Conservation (phyloP, 2,329 filamentous ascomycete genomes). For the Coniella lustricola region DNA sequence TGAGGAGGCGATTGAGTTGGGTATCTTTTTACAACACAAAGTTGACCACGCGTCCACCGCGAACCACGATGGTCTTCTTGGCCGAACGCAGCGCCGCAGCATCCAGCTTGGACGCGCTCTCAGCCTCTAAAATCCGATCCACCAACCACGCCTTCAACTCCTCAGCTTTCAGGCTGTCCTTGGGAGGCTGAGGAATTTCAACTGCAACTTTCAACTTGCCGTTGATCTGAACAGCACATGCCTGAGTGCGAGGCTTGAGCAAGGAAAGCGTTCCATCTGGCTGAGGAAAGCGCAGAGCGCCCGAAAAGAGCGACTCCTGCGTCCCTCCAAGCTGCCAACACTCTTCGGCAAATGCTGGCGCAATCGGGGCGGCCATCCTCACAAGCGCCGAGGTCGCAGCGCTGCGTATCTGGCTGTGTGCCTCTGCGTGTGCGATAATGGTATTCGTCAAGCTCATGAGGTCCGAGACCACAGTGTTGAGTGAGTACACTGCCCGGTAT, state of each 20-base stretch:
- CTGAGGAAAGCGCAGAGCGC: slow-evolving; percentile 49
- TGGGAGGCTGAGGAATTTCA: slow-evolving; percentile 49
- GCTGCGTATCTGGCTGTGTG: slow-evolving; percentile 37
- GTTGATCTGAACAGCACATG: slow-evolving; percentile 69
- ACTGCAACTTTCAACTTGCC: slow-evolving; percentile 67
- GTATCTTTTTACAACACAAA: slow-evolving; percentile 49
- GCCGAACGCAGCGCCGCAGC: slow-evolving; percentile 43
- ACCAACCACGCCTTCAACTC: slow-evolving; percentile 55
- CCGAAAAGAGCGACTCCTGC: slow-evolving; percentile 32
- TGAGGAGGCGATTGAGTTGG: slow-evolving; percentile 8
- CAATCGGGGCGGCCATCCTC: slow-evolving; percentile 69
- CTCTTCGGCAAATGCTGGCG: slow-evolving; percentile 75
- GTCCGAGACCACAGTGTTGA: slow-evolving; percentile 80
- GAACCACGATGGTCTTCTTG: slow-evolving; percentile 61
- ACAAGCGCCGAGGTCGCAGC: slow-evolving; percentile 51
- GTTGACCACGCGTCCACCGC: slow-evolving; percentile 63
- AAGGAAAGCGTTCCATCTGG: slow-evolving; percentile 44
- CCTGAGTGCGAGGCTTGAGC: slow-evolving; percentile 42
- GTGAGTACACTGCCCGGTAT: slow-evolving; percentile 62
- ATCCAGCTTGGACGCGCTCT: slow-evolving; percentile 51
- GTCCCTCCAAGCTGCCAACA: slow-evolving; percentile 59
- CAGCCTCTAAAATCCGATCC: slow-evolving; percentile 51
- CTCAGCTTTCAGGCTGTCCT: slow-evolving; percentile 31
- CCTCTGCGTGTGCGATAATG: slow-evolving; percentile 40
- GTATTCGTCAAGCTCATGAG: slow-evolving; percentile 75